These are phyloP conservation scores for Castanopsis chinensis DNA, from an alignment of 306 rosid genomes.

Conservation along the genomic window DNA sequence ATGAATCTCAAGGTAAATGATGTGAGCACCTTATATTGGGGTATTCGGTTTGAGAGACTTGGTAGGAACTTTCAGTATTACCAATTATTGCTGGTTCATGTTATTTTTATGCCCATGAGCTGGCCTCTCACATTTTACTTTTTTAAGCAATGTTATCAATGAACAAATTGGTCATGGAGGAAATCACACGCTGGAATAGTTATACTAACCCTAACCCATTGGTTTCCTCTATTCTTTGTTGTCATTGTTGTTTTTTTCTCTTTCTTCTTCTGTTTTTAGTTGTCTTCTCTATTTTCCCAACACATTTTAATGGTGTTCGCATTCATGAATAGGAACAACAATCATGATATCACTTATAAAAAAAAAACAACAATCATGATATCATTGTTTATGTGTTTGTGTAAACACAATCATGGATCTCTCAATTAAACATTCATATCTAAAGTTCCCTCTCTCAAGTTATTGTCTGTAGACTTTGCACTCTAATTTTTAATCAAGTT, in stretches of 20 bases:
- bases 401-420: not conserved
- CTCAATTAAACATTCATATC: not conserved
- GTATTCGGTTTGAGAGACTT: not conserved
- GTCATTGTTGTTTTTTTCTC: not conserved
- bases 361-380: not conserved
- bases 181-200: constrained; percentile 4
- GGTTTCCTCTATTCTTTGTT: too few species aligned
- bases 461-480: not conserved
- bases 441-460: not conserved
- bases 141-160: constrained; percentile 19
- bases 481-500: not conserved
- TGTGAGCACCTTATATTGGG: constrained; percentile 15
- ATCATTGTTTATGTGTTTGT: not conserved
- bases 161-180: constrained; percentile 8
- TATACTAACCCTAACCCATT: not conserved
- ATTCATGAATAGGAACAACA: not conserved
- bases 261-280: not conserved
- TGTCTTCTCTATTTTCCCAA: not conserved
- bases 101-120: constrained; percentile 35
- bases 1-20: constrained; percentile 18
- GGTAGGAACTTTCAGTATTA: constrained; percentile 20
- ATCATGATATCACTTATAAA: not conserved
- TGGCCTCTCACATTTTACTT: constrained; percentile 26
- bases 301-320: not conserved
- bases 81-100: constrained; percentile 36